Conservation (phyloP, 805 yeast genomes). For the Candida chauliodis region DNA sequence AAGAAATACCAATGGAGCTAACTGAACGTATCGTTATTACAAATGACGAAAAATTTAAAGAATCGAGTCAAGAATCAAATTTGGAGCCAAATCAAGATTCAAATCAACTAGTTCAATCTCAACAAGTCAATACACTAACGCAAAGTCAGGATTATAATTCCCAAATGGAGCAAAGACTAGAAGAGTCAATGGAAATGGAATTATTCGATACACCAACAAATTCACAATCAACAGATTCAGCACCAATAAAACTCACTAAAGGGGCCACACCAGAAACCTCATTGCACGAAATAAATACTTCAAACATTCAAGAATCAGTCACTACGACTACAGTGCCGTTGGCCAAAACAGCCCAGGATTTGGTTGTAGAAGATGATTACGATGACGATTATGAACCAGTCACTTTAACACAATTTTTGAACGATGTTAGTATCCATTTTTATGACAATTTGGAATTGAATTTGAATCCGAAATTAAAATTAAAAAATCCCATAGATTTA, state of each 20-base stretch:
- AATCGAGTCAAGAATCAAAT: not conserved
- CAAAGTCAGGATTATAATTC: slow-evolving; percentile 2
- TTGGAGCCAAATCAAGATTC: not conserved
- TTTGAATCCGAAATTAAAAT: slow-evolving; percentile 20
- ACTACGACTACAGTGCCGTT: slow-evolving; percentile 27
- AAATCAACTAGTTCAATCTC: not conserved
- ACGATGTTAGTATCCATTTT: slow-evolving; percentile 39
- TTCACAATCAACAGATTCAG: not conserved
- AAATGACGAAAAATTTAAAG: slow-evolving; percentile 3
- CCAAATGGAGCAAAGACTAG: slow-evolving; percentile 1
- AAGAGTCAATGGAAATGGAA: slow-evolving; percentile 2
- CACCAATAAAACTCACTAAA: not conserved
- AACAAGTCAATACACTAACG: not conserved
- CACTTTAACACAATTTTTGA: slow-evolving; percentile 34
- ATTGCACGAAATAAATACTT: slow-evolving; percentile 1
- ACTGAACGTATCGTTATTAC: not conserved
- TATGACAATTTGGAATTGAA: slow-evolving; percentile 44
- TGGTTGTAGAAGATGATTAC: slow-evolving; percentile 15
- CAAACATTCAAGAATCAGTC: slow-evolving; percentile 9
- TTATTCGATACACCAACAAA: not conserved
- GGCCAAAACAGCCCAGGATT: slow-evolving; percentile 13
- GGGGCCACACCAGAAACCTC: not conserved
- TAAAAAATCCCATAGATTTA: slow-evolving; percentile 3
- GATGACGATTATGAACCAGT: slow-evolving; percentile 29
- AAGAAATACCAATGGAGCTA: not conserved